These are phyloP conservation scores for Vigna trinervia DNA, from an alignment of 306 rosid species.

Conservation along the genomic window DNA sequence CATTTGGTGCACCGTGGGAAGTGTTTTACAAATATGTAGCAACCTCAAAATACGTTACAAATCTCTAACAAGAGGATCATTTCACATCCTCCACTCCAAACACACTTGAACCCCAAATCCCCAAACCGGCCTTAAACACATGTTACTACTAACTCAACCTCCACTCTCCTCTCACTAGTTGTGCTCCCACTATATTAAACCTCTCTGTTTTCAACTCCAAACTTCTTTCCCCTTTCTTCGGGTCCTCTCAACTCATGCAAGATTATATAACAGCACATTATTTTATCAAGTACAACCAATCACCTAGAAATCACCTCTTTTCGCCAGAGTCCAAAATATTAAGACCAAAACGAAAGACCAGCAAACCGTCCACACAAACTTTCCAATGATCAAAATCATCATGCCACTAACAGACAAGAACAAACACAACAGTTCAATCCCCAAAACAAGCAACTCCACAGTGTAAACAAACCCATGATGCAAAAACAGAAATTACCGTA, in stretches of 20 bases:
- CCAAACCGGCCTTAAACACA: neutral
- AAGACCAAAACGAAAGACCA: neutral
- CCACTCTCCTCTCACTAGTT: neutral
- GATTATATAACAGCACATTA: neutral
- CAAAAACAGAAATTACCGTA: constrained; percentile 47
- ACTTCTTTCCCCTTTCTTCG: neutral
- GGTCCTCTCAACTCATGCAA: neutral
- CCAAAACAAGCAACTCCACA: neutral
- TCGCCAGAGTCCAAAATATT: neutral
- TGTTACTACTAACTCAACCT: neutral
- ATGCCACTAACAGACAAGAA: neutral
- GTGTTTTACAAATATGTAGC: neutral
- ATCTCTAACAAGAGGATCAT: neutral
- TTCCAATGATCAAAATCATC: neutral
- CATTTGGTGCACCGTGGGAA: too few species aligned
- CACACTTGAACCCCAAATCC: neutral
- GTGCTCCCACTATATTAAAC: neutral
- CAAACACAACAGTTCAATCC: neutral
- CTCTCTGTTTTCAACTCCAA: neutral
- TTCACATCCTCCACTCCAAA: neutral
- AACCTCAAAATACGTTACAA: neutral
- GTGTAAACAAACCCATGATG: constrained; percentile 1
- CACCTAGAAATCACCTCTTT: neutral
- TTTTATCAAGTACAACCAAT: neutral
- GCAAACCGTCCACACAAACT: neutral